A percentile compares a stretch with the other conserved stretches of the same genome.
These are phyloP conservation scores for Picea sitchensis DNA, from an alignment of 75 land plant species.

Conservation along the genomic window DNA sequence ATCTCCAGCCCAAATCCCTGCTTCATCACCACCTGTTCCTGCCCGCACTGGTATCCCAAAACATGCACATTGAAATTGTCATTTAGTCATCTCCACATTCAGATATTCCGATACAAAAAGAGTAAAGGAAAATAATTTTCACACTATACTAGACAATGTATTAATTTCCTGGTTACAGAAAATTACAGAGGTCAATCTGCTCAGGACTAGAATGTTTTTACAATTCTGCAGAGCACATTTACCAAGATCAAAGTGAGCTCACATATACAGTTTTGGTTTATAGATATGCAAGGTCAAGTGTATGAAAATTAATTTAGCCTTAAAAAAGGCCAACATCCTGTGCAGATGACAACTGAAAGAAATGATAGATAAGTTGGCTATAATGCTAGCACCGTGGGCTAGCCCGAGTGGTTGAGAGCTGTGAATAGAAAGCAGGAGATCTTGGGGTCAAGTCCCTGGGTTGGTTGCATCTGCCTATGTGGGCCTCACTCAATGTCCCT, in stretches of 20 bases:
- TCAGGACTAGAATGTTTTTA: neutral
- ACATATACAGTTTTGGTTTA: neutral
- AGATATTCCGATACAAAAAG: neutral
- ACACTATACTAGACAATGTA: neutral
- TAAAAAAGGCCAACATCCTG: neutral
- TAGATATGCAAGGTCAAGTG: neutral
- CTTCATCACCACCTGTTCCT: conserved; percentile 99
- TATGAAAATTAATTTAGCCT: neutral
- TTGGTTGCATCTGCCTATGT: too few species aligned
- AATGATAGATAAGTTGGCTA: neutral
- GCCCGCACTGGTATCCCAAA: conserved; percentile 72
- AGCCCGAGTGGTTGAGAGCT: neutral
- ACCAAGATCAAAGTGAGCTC: neutral
- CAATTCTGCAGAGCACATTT: neutral
- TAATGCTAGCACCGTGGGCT: neutral
- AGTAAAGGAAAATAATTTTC: neutral
- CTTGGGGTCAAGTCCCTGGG: too few species aligned
- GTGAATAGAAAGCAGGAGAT: neutral
- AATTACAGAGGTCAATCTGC: conserved; percentile 6
- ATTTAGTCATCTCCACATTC: neutral
- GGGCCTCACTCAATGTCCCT: too few species aligned
- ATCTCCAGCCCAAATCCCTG: conserved; percentile 99
- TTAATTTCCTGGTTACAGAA: conserved; percentile 4
- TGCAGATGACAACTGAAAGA: neutral
- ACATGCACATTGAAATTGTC: neutral